A percentile compares a stretch with the other conserved stretches of the same genome.
Conservation (phyloP, 345 rosid species). For the Acer yangbiense region DNA sequence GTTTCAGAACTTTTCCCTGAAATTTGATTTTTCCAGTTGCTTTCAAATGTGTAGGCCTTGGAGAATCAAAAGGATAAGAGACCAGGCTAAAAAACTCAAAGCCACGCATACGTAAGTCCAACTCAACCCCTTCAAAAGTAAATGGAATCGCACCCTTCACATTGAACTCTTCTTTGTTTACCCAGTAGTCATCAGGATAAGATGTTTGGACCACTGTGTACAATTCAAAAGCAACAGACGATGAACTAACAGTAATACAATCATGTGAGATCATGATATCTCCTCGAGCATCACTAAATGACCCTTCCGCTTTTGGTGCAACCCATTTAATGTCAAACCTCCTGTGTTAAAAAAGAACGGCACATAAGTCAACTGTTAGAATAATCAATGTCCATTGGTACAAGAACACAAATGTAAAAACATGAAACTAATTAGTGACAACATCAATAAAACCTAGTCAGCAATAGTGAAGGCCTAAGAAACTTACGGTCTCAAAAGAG, state of each 20-base stretch:
- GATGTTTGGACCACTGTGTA: conserved; percentile 74
- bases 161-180: conserved; percentile 42
- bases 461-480: conserved; percentile 25
- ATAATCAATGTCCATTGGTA: conserved; percentile 19
- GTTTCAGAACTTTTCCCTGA: conserved; percentile 71
- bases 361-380: conserved; percentile 18
- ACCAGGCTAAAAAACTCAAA: conserved; percentile 93
- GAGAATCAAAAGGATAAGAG: conserved; percentile 92
- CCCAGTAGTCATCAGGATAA: conserved; percentile 62
- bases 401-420: conserved; percentile 19
- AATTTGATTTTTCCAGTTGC: conserved; percentile 93
- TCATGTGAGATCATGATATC: conserved; percentile 92
- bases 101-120: conserved; percentile 93
- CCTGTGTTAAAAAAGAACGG: conserved; percentile 47
- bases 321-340: conserved; percentile 96
- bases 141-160: conserved; percentile 54
- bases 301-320: conserved; percentile 98
- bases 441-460: not conserved
- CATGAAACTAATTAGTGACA: not conserved
- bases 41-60: conserved; percentile 88
- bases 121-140: conserved; percentile 84
- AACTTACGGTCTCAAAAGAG: conserved; percentile 89
- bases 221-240: conserved; percentile 88
- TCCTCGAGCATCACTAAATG: conserved; percentile 95
- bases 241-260: conserved; percentile 72